Evolutionary conservation across 192 early-diverging fungal species (phyloP).

Genomic region (Neocallimastix lanati): DNA sequence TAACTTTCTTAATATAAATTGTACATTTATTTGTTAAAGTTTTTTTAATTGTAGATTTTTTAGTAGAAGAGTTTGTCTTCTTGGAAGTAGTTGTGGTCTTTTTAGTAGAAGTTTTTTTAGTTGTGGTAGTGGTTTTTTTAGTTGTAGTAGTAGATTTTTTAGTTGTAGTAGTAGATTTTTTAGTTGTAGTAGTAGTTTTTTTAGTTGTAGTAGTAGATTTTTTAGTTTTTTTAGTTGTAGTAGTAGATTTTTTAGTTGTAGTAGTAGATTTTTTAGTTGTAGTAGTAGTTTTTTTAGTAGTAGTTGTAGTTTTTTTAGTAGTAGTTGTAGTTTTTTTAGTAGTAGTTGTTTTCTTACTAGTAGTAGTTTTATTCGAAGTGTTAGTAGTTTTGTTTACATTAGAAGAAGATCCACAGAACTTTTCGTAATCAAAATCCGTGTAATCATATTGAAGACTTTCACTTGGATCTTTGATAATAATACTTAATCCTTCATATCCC

Average conservation of each 20-base stretch:
- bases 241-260: background rate
- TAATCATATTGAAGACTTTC: background rate
- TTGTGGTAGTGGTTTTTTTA: background rate
- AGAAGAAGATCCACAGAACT: background rate
- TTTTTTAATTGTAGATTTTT: too few species aligned
- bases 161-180: background rate
- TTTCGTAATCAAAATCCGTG: background rate
- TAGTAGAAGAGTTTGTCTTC: too few species aligned
- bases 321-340: background rate
- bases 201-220: background rate
- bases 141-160: background rate
- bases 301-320: background rate
- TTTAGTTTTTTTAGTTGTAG: background rate
- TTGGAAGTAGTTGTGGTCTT: background rate
- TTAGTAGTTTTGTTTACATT: background rate
- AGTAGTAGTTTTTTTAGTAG: background rate
- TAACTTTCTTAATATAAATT: too few species aligned
- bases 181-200: background rate
- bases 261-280: background rate
- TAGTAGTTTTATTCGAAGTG: background rate
- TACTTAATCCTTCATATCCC: background rate
- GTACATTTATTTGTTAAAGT: too few species aligned
- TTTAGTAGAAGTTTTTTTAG: background rate
- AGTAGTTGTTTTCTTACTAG: background rate
- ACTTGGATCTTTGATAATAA: background rate